phyloP scores from a whole-genome alignment of 1,139 yeast genomes.

The Wickerhamomyces sp. region DNA sequence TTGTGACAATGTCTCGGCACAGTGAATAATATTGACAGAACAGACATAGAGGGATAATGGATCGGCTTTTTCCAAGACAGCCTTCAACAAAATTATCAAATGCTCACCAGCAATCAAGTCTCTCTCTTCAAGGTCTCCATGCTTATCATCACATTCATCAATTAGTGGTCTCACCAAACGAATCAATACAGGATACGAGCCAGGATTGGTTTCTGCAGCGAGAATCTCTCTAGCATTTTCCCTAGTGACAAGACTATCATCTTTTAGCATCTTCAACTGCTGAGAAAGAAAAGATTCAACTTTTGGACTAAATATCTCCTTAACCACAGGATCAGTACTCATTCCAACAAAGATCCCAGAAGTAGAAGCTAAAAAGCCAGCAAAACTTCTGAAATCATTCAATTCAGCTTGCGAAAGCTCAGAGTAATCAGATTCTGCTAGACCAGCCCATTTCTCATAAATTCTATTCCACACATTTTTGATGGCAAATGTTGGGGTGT shows the following conservation, averaged over 20 bases:
- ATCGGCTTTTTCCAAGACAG: constrained; percentile 37
- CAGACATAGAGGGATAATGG: constrained; percentile 32
- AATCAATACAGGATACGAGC: constrained; percentile 36
- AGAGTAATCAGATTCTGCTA: constrained; percentile 22
- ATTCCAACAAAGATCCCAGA: constrained; percentile 48
- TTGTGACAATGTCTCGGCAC: constrained; percentile 32
- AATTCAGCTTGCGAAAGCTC: constrained; percentile 25
- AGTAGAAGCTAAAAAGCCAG: constrained; percentile 57
- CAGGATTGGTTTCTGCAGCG: constrained; percentile 40
- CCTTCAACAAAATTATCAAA: constrained; percentile 34
- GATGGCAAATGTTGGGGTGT: constrained; percentile 55
- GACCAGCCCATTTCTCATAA: constrained; percentile 48
- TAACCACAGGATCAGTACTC: constrained; percentile 30
- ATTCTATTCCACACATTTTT: constrained; percentile 59
- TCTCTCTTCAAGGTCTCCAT: constrained; percentile 15
- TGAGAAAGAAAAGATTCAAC: constrained; percentile 44
- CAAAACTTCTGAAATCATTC: constrained; percentile 49
- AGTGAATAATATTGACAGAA: constrained; percentile 36
- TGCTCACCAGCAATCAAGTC: constrained; percentile 36
- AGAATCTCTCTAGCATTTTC: constrained; percentile 46
- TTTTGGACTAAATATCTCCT: constrained; percentile 35
- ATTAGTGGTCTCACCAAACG: constrained; percentile 26
- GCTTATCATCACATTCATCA: constrained; percentile 17
- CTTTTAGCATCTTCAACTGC: constrained; percentile 39
- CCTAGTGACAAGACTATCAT: constrained; percentile 46